These are phyloP conservation scores for Starmerella roubikii DNA, from an alignment of 805 yeast genomes.

Conservation along the genomic window DNA sequence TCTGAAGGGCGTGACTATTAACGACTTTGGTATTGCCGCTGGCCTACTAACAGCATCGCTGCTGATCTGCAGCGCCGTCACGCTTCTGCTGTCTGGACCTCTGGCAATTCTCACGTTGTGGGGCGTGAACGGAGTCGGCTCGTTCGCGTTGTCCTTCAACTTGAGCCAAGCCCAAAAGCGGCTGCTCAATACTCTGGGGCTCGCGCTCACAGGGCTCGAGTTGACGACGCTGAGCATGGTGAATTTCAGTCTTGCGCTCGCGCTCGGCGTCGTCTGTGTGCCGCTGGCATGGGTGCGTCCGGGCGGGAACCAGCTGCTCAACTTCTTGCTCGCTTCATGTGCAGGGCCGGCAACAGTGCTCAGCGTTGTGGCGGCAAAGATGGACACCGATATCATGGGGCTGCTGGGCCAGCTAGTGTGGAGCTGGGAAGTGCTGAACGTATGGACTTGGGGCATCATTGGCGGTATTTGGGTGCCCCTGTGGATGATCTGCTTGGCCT, in stretches of 20 bases:
- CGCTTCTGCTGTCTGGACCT: neutral
- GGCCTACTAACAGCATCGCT: neutral
- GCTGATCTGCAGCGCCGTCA: neutral
- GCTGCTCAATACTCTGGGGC: constrained; percentile 33
- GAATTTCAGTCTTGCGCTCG: constrained; percentile 69
- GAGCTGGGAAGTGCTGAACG: constrained; percentile 55
- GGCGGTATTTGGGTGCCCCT: constrained; percentile 70
- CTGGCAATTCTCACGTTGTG: neutral
- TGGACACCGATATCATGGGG: constrained; percentile 27
- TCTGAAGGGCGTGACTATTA: neutral
- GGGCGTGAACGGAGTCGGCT: neutral
- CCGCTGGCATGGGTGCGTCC: constrained; percentile 56
- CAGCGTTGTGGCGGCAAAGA: constrained; percentile 24
- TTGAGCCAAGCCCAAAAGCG: neutral
- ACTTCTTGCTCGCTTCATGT: constrained; percentile 20
- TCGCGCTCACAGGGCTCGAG: constrained; percentile 51
- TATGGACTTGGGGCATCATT: constrained; percentile 76
- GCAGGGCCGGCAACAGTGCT: constrained; percentile 37
- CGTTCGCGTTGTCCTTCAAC: neutral
- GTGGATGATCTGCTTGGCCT: constrained; percentile 38
- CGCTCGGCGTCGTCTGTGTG: constrained; percentile 54
- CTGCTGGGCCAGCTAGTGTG: constrained; percentile 41
- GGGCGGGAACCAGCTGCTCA: constrained; percentile 8
- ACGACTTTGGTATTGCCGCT: neutral
- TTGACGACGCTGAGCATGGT: constrained; percentile 63